Base-by-base conservation (phyloP, 1,284 basidiomycete species). In the Rhodotorula sp. region DNA sequence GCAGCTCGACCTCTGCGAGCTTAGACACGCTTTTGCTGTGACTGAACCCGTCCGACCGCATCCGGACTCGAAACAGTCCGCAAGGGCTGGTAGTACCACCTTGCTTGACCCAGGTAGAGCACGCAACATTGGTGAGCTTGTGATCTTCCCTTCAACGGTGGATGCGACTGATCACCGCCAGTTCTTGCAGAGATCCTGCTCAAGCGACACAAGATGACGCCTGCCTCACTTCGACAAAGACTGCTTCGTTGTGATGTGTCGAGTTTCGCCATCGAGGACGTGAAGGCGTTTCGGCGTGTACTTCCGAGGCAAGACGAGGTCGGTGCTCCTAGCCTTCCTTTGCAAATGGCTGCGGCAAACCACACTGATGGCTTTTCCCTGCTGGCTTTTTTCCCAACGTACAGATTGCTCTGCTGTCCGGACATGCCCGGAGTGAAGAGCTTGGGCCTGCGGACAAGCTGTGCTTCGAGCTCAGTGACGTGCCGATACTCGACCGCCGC, bases 301-400 rank as follows among this genome's bases (percentile, higher is more conserved):
- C 81, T 90, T 14, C 92, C 92, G 5, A 91, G 90, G 0, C 47
- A 84, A 0, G 91, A 94, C 69, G 92, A 94, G 84, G 90, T 90
- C 62, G 52, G 81, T 23, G 26, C 1, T 5, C 3, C 12, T 5
- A 16, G 6, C 20, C 20, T 4, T 47, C 3, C 29, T 23, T 23
- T 18, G 20, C 0, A 51, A 3, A 51, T 23, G 49, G 23, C 49
- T 23, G 14, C 20, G 8, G 20, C 18, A 51, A 23, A 51, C 8
- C 49, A 5, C 15, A 23, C 49, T 51, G 49, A 43, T 43, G 39
- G 39, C 39, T 14, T 8, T 43, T 2, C 29, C 29, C 29, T 29
- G 29, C 3, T 29, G 29, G 29, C 29, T 3, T 29, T 29, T 29
- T 29, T 29, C 29, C 29, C 39, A 43, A 43, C 26, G 29, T 58